Evolutionary conservation across 371 early-diverging fungal species (phyloP), one percentile per base, ranked within the genome.

Genomic region (Chytridiales sp.): DNA sequence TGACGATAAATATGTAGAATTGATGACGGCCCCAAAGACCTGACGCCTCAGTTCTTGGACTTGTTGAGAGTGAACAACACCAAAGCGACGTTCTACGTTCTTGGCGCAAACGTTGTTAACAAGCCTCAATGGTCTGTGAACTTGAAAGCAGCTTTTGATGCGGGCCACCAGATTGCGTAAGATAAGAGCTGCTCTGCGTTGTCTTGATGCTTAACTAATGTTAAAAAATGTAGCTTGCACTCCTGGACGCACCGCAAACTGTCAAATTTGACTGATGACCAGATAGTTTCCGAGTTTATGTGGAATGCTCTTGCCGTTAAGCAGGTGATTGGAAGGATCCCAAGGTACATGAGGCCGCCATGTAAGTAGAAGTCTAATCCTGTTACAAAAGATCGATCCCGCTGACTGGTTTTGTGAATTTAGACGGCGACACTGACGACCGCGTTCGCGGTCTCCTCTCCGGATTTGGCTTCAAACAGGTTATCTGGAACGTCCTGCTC

Each of bases 41-140:
- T 72, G 31, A 83, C 83, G 3, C 40, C 19, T 19, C 66, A 75
- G 13, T 58, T 87, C 0, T 62, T 90, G 6, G 77, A 79, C 34
- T 55, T 68, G 13, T 64, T 88, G 27, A 72, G 74, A 29, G 38
- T 56, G 4, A 34, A 69, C 19, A 43, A 73, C 24, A 64, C 78
- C 48, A 85, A 79, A 50, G 87, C 78, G 0, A 90, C 89, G 0
- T 88, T 87, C 63, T 90, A 86, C 66, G 67, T 87, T 17, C 79
- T 85, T 67, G 89, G 88, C 6, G 47, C 69, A 9, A 72, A 65
- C 63, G 73, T 54, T 38, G 61, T 62, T n/a, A 22, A 56, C 56
- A 49, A 61, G 34, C 13, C 9, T 3, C 31, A 38, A 4, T 61
- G 47, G 19, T 15, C 30, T 17, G 26, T 49, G 30, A 41, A 39